Conservation (phyloP, 106 monocot species). For the Allium sativum region DNA sequence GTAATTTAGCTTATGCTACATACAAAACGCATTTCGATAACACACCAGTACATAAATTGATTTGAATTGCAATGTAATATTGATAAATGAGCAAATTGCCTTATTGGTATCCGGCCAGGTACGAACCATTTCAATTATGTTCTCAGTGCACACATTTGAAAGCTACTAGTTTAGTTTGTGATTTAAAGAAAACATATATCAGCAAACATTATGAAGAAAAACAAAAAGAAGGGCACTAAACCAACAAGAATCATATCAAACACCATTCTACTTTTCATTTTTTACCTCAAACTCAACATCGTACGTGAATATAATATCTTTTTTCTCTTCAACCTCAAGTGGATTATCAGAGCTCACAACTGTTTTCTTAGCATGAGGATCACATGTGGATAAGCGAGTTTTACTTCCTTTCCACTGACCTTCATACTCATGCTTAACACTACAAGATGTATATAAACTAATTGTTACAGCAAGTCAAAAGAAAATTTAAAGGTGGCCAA, state of each 20-base stretch:
- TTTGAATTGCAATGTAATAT: too few relatives aligned
- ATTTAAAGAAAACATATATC: too few relatives aligned
- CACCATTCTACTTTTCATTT: background rate
- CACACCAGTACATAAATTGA: too few relatives aligned
- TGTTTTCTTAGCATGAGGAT: slow-evolving; percentile 69
- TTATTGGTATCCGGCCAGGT: too few relatives aligned
- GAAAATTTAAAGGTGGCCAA: background rate
- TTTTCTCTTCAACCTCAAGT: slow-evolving; percentile 71
- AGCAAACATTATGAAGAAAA: background rate
- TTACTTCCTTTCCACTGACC: slow-evolving; percentile 70
- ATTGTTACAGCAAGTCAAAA: background rate
- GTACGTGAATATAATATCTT: slow-evolving; percentile 93
- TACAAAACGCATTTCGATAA: too few relatives aligned
- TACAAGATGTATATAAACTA: slow-evolving; percentile 19
- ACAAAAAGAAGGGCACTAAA: background rate
- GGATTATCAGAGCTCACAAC: slow-evolving; percentile 72
- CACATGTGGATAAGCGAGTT: slow-evolving; percentile 68
- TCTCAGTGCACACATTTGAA: too few relatives aligned
- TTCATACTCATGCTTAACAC: slow-evolving; percentile 83
- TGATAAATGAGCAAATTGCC: too few relatives aligned
- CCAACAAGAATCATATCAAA: background rate
- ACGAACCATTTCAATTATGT: too few relatives aligned
- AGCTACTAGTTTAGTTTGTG: too few relatives aligned
- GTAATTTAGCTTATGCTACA: too few relatives aligned
- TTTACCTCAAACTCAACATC: slow-evolving; percentile 80